Conservation (phyloP, 2,329 filamentous ascomycete genomes). For the Fusarium subtropicale region DNA sequence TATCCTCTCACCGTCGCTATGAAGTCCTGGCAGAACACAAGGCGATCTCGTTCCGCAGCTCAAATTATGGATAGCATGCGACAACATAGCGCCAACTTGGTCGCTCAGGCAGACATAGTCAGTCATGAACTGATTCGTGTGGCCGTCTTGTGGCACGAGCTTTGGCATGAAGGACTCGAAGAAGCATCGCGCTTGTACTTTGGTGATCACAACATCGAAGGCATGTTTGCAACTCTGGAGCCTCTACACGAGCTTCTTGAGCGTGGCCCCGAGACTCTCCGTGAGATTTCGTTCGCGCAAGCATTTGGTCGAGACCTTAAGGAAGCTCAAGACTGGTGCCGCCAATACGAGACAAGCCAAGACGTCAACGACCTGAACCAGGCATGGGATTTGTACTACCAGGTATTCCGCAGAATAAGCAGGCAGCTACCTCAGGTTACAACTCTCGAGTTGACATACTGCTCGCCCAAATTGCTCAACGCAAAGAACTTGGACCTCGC, state of each 20-base stretch:
- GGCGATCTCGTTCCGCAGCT: conserved; percentile 86
- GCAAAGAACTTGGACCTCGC: conserved; percentile 89
- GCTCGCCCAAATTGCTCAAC: conserved; percentile 90
- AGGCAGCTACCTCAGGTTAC: conserved; percentile 93
- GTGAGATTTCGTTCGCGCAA: conserved; percentile 97
- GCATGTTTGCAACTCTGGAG: conserved; percentile 92
- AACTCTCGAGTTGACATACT: conserved; percentile 93
- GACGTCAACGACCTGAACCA: conserved; percentile 96
- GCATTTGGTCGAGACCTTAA: conserved; percentile 95
- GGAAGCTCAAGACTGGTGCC: conserved; percentile 96
- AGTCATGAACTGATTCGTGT: conserved; percentile 97
- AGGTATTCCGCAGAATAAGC: conserved; percentile 95
- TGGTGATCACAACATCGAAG: conserved; percentile 95
- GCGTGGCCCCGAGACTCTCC: conserved; percentile 88
- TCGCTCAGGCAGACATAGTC: conserved; percentile 94
- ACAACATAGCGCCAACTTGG: conserved; percentile 89
- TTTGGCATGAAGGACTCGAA: conserved; percentile 98
- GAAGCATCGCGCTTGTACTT: conserved; percentile 98
- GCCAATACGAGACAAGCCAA: conserved; percentile 86
- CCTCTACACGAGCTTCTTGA: conserved; percentile 94
- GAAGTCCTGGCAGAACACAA: conserved; percentile 87
- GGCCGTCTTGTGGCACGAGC: conserved; percentile 97
- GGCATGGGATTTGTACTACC: conserved; percentile 99
- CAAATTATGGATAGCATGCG: conserved; percentile 99
- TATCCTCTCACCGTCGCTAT: conserved; percentile 98